phyloP scores from a whole-genome alignment of 441 rosid species.

The Corymbia calophylla region DNA sequence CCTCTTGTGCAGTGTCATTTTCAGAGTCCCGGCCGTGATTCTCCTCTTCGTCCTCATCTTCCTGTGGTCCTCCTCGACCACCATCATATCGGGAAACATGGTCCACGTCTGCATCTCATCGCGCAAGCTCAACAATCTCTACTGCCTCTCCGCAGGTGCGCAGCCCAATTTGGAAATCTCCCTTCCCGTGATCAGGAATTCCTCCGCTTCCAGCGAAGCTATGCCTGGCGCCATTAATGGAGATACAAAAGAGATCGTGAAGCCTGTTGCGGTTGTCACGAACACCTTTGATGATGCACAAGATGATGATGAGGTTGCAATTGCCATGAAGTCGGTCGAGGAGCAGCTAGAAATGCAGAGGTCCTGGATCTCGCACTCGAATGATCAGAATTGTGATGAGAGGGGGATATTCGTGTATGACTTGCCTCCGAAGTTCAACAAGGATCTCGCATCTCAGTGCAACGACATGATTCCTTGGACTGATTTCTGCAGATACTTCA shows the following conservation, averaged over 20 bases:
- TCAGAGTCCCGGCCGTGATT: constrained; percentile 36
- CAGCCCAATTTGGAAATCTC: constrained; percentile 43
- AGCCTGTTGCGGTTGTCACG: not conserved
- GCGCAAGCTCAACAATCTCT: constrained; percentile 64
- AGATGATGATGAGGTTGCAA: constrained; percentile 26
- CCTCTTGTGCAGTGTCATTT: constrained; percentile 24
- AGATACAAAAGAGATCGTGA: not conserved
- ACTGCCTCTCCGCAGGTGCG: constrained; percentile 80
- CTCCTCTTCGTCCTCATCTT: constrained; percentile 37
- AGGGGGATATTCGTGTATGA: constrained; percentile 69
- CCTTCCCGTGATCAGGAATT: constrained; percentile 5
- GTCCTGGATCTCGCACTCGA: constrained; percentile 39
- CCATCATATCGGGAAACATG: constrained; percentile 55
- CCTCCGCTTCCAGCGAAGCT: not conserved
- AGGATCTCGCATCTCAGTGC: constrained; percentile 69
- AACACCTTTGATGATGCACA: constrained; percentile 1
- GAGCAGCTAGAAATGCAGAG: constrained; percentile 48
- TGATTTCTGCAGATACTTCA: constrained; percentile 44
- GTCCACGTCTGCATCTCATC: constrained; percentile 73
- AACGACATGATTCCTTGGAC: constrained; percentile 79
- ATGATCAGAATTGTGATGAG: constrained; percentile 35
- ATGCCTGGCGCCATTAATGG: not conserved
- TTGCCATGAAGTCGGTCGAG: constrained; percentile 32
- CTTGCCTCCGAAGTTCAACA: constrained; percentile 69
- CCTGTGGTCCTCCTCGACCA: constrained; percentile 73